A percentile compares a stretch with the other conserved stretches of the same genome.
These are phyloP conservation scores for Candida wancherniae DNA, from an alignment of 805 yeast species.

Conservation along the genomic window DNA sequence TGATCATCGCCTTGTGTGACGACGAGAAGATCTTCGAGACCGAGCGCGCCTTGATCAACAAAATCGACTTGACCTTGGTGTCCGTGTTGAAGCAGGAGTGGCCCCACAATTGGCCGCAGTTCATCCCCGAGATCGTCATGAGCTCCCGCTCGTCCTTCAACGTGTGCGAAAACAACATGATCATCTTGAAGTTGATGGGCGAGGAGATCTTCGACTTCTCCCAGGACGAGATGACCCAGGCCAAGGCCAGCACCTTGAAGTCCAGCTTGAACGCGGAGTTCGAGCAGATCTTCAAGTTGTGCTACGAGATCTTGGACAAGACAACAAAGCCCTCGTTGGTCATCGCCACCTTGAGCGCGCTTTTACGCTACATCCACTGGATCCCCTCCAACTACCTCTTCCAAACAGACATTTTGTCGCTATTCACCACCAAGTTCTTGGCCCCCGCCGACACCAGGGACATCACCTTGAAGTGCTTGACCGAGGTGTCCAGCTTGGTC, in stretches of 20 bases:
- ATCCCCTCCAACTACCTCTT: conserved; percentile 86
- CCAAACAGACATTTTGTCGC: conserved; percentile 73
- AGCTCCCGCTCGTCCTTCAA: conserved; percentile 81
- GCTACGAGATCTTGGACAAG: conserved; percentile 89
- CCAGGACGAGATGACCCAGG: conserved; percentile 96
- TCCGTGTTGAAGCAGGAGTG: conserved; percentile 96
- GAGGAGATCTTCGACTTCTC: conserved; percentile 96
- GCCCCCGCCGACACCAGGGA: conserved; percentile 77
- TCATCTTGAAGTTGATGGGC: conserved; percentile 76
- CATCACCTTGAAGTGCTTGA: conserved; percentile 82
- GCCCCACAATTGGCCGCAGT: conserved; percentile 98
- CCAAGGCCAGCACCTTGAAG: conserved; percentile 80
- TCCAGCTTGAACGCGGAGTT: conserved; percentile 84
- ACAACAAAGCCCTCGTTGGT: conserved; percentile 81
- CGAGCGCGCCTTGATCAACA: conserved; percentile 81
- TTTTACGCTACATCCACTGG: conserved; percentile 89
- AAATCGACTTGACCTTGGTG: conserved; percentile 89
- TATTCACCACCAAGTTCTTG: conserved; percentile 73
- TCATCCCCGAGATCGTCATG: conserved; percentile 86
- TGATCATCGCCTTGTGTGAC: conserved; percentile 89
- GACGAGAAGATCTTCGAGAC: conserved; percentile 66
- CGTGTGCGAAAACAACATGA: conserved; percentile 97
- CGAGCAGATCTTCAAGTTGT: conserved; percentile 85
- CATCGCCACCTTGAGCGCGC: conserved; percentile 75
- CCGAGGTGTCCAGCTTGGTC: conserved; percentile 75